Percentiles rank a stretch among this genome's conserved stretches.
Evolutionary conservation across 78 protist species (phyloP).

Genomic region (Tieghemostelium lacteum): DNA sequence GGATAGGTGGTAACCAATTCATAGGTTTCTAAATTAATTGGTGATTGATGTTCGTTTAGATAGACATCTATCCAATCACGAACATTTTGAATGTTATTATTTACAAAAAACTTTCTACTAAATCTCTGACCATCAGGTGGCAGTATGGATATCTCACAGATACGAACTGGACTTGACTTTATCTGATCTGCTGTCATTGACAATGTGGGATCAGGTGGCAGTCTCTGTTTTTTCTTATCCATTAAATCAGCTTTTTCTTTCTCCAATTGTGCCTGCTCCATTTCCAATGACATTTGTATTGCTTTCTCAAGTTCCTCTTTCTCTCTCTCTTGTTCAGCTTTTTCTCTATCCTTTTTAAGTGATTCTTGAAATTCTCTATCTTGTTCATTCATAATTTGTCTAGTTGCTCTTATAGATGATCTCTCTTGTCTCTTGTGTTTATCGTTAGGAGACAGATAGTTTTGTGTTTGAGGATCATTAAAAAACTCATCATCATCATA

Average conservation of each 20-base stretch:
- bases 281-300: constrained; percentile 19
- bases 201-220: constrained; percentile 42
- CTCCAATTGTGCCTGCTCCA: too few relatives aligned
- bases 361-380: constrained; percentile 50
- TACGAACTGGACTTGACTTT: constrained; percentile 4
- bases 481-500: constrained; percentile 8
- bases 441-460: constrained; percentile 15
- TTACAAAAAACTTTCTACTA: constrained; percentile 50
- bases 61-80: constrained; percentile 67
- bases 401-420: constrained; percentile 7
- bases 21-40: constrained; percentile 39
- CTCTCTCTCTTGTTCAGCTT: constrained; percentile 5
- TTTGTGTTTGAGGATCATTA: constrained; percentile 36
- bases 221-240: not conserved
- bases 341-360: constrained; percentile 13
- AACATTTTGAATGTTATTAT: constrained; percentile 21
- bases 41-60: constrained; percentile 3
- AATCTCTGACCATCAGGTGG: constrained; percentile 74
- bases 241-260: not conserved
- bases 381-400: constrained; percentile 43
- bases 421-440: not conserved
- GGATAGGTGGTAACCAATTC: constrained; percentile 56
- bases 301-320: constrained; percentile 21
- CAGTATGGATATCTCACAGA: constrained; percentile 35
- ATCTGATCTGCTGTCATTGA: constrained; percentile 24